Percentiles rank a stretch among this genome's conserved stretches.
Conservation (phyloP, 2,329 filamentous ascomycete species). For the Bipolaris zeicola region DNA sequence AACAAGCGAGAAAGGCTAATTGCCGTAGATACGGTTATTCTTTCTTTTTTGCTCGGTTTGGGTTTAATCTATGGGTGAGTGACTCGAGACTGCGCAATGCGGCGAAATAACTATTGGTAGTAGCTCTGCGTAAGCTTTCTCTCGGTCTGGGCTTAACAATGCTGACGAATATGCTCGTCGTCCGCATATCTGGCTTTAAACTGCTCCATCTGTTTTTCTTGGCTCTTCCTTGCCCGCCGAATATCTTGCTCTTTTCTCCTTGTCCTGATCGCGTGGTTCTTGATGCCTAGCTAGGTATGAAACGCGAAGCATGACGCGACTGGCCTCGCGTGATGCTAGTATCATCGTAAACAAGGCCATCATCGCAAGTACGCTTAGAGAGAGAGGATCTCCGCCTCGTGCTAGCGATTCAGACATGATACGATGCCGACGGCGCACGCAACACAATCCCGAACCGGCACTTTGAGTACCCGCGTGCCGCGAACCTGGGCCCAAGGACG, state of each 20-base stretch:
- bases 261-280: not conserved
- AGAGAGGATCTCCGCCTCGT: not conserved
- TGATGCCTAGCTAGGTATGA: not conserved
- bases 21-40: too few relatives aligned
- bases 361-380: not conserved
- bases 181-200: not conserved
- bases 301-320: not conserved
- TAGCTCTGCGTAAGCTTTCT: not conserved
- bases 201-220: not conserved
- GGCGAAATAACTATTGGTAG: not conserved
- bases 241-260: not conserved
- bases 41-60: not conserved
- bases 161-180: not conserved
- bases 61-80: not conserved
- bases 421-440: not conserved
- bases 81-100: not conserved
- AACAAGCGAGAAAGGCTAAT: too few relatives aligned
- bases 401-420: not conserved
- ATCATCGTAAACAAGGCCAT: not conserved
- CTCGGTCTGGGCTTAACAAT: not conserved
- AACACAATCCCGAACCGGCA: conserved; percentile 1
- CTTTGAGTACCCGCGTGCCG: not conserved
- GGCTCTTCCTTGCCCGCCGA: not conserved
- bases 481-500: not conserved
- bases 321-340: not conserved